A percentile compares a stretch with the other conserved stretches of the same genome.
phyloP scores from a whole-genome alignment of 1,284 basidiomycete species.

The Pseudozyma hubeiensis region DNA sequence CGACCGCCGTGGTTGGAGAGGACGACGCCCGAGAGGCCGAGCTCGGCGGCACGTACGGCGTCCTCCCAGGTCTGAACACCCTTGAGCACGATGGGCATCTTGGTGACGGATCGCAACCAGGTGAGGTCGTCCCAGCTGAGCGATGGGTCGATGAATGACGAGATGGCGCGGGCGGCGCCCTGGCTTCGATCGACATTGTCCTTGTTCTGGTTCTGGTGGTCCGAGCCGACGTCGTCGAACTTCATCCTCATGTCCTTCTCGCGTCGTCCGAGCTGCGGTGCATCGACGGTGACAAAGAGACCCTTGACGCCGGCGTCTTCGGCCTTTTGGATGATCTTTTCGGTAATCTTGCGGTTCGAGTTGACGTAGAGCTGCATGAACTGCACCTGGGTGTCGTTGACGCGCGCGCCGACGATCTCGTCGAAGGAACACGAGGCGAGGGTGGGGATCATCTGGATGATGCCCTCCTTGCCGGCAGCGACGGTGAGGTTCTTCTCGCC shows the following conservation, averaged over 20 bases:
- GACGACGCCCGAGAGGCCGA: slow-evolving; percentile 71
- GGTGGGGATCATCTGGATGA: slow-evolving; percentile 77
- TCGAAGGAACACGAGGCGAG: slow-evolving; percentile 71
- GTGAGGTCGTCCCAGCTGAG: slow-evolving; percentile 74
- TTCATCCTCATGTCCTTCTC: slow-evolving; percentile 77
- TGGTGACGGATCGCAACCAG: slow-evolving; percentile 81
- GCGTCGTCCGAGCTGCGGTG: slow-evolving; percentile 83
- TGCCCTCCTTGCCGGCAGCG: slow-evolving; percentile 77
- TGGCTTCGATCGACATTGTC: slow-evolving; percentile 51
- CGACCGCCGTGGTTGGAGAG: slow-evolving; percentile 71
- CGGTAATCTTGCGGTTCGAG: slow-evolving; percentile 77
- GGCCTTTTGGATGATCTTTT: slow-evolving; percentile 79
- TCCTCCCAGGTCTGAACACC: slow-evolving; percentile 76
- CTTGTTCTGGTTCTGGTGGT: slow-evolving; percentile 65
- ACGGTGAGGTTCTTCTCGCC: slow-evolving; percentile 89
- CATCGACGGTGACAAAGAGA: slow-evolving; percentile 91
- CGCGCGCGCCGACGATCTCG: slow-evolving; percentile 76
- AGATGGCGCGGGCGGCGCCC: slow-evolving; percentile 70
- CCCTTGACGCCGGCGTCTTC: slow-evolving; percentile 79
- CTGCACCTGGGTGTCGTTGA: slow-evolving; percentile 74
- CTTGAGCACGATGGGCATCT: slow-evolving; percentile 85
- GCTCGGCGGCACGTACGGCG: slow-evolving; percentile 75
- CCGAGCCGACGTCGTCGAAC: slow-evolving; percentile 73
- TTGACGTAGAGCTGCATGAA: slow-evolving; percentile 81
- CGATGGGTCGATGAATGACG: slow-evolving; percentile 72